Percentiles rank a stretch among this genome's conserved stretches.
These are phyloP conservation scores for Cordyceps sp. DNA, from an alignment of 2,329 filamentous ascomycete genomes.

Conservation along the genomic window DNA sequence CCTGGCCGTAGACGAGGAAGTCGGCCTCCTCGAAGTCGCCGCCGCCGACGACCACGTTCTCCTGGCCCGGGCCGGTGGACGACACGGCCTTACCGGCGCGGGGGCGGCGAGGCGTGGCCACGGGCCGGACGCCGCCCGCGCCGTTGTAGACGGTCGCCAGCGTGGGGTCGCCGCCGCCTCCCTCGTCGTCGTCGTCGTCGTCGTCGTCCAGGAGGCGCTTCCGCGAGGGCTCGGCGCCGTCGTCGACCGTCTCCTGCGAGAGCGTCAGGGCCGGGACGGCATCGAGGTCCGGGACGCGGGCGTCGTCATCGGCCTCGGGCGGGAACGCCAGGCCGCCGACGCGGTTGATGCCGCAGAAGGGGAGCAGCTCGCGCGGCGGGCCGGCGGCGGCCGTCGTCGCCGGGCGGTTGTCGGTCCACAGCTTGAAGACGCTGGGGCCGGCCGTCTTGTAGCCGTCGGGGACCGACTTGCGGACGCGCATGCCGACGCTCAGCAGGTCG, in stretches of 20 bases:
- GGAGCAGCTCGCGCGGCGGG: slow-evolving; percentile 45
- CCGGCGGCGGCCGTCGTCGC: slow-evolving; percentile 6
- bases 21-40: slow-evolving; percentile 54
- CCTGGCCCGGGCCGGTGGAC: slow-evolving; percentile 19
- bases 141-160: no score
- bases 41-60: slow-evolving; percentile 26
- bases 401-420: slow-evolving; percentile 25
- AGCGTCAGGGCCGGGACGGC: slow-evolving; percentile 31
- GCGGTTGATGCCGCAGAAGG: slow-evolving; percentile 69
- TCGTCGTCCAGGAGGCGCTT: slow-evolving; percentile 32
- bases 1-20: slow-evolving; percentile 35
- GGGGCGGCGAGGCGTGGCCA: slow-evolving; percentile 23
- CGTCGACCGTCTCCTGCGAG: slow-evolving; percentile 35
- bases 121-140: no score
- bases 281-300: slow-evolving; percentile 17
- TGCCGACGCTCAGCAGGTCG: slow-evolving; percentile 78
- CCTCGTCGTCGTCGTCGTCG: slow-evolving; percentile 19
- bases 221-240: slow-evolving; percentile 14
- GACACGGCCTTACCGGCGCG: slow-evolving; percentile 10
- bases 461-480: slow-evolving; percentile 85
- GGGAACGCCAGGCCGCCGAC: slow-evolving; percentile 52
- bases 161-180: no score
- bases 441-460: slow-evolving; percentile 83
- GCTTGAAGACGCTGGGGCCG: slow-evolving; percentile 28
- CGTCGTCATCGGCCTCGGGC: slow-evolving; percentile 17